Conservation (phyloP, 305 asterid genomes). For the Plantago coronopus region DNA sequence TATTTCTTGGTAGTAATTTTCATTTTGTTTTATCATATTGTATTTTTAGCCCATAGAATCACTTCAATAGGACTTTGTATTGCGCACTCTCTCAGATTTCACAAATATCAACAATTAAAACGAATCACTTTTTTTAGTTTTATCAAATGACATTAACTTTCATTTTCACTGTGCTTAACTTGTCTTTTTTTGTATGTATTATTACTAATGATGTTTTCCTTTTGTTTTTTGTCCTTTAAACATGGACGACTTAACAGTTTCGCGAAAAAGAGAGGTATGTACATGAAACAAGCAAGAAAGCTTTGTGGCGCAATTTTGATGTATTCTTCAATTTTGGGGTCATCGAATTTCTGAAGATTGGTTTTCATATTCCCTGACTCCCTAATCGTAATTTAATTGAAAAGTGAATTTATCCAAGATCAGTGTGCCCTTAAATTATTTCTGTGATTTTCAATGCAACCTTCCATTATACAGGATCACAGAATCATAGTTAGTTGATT, state of each 20-base stretch:
- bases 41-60: neutral
- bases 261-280: conserved; percentile 84
- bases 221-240: conserved; percentile 30
- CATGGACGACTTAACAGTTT: conserved; percentile 46
- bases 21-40: neutral
- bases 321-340: conserved; percentile 1
- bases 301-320: neutral
- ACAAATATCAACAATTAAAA: conserved; percentile 3
- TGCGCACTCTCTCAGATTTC: conserved; percentile 11
- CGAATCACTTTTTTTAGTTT: neutral
- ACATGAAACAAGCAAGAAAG: conserved; percentile 9
- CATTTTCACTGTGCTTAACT: conserved; percentile 5
- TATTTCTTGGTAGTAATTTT: too few relatives aligned
- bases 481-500: conserved; percentile 20
- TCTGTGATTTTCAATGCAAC: conserved; percentile 7
- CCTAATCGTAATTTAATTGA: neutral
- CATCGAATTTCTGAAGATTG: conserved; percentile 15
- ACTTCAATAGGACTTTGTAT: conserved; percentile 17
- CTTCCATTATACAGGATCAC: conserved; percentile 2
- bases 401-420: neutral
- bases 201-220: conserved; percentile 35
- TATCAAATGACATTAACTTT: neutral
- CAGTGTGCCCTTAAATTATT: conserved; percentile 6
- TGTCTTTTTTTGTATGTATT: conserved; percentile 16
- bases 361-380: neutral